These are phyloP conservation scores for Pythium oligandrum DNA, from an alignment of 352 stramenopile genomes.

Conservation along the genomic window DNA sequence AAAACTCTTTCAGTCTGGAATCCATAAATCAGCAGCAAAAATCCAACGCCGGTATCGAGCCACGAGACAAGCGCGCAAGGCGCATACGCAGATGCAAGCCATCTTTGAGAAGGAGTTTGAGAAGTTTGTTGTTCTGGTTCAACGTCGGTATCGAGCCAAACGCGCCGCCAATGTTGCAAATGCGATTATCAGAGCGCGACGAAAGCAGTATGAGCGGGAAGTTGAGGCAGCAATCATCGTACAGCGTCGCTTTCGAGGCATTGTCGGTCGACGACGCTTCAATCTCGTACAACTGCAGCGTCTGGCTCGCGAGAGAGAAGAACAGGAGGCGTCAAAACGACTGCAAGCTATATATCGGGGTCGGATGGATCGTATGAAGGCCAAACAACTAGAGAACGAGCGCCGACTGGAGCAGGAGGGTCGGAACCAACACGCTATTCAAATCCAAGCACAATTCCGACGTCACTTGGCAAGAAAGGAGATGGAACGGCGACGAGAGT, in stretches of 20 bases:
- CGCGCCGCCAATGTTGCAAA: conserved; percentile 35
- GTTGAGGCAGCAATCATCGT: conserved; percentile 36
- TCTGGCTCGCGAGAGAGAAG: conserved; percentile 23
- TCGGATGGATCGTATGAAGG: conserved; percentile 37
- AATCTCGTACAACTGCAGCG: conserved; percentile 25
- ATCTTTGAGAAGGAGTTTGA: conserved; percentile 43
- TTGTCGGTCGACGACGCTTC: conserved; percentile 29
- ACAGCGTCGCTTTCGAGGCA: conserved; percentile 51
- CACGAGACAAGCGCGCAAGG: conserved; percentile 24
- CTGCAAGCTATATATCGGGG: conserved; percentile 63
- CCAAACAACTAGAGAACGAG: conserved; percentile 24
- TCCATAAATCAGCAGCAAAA: conserved; percentile 45
- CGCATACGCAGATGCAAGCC: conserved; percentile 27
- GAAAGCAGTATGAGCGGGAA: conserved; percentile 30
- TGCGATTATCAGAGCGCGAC: conserved; percentile 23
- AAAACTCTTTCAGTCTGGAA: conserved; percentile 36
- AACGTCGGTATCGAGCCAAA: conserved; percentile 55
- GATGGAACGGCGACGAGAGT: conserved; percentile 22
- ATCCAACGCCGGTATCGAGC: conserved; percentile 71
- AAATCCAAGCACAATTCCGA: conserved; percentile 51
- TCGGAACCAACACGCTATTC: conserved; percentile 31
- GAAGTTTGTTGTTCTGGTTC: conserved; percentile 37
- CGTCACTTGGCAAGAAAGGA: conserved; percentile 30
- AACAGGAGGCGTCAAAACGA: conserved; percentile 35
- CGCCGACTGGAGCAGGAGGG: conserved; percentile 27